phyloP scores from a whole-genome alignment of 345 rosid species.

The Leavenworthia alabamica region DNA sequence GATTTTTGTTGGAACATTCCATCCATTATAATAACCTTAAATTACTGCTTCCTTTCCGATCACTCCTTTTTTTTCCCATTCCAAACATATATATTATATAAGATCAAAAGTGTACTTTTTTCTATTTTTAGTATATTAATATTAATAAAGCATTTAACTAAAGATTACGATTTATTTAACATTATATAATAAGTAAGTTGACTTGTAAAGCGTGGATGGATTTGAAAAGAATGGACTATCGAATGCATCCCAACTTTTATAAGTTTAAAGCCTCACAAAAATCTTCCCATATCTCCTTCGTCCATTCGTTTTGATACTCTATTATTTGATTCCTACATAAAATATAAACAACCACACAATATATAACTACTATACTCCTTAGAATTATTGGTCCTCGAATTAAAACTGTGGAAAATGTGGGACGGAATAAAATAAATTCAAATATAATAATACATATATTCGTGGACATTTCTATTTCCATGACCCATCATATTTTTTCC shows the following conservation, averaged over 20 bases:
- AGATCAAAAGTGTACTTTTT: conserved; percentile 17
- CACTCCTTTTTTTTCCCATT: conserved; percentile 20
- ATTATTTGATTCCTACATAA: background rate
- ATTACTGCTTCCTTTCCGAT: conserved; percentile 5
- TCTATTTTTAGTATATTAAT: background rate
- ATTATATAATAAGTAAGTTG: background rate
- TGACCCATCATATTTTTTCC: conserved; percentile 15
- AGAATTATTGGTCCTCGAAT: background rate
- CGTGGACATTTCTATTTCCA: background rate
- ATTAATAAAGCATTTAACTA: background rate
- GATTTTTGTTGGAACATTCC: no score
- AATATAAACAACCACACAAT: conserved; percentile 14
- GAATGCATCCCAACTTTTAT: conserved; percentile 4
- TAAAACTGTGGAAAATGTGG: conserved; percentile 26
- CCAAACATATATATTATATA: background rate
- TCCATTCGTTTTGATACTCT: background rate
- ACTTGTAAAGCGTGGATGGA: background rate
- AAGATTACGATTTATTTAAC: background rate
- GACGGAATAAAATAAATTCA: background rate
- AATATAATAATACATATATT: background rate
- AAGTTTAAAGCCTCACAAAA: conserved; percentile 4
- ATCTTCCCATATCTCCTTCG: conserved; percentile 6
- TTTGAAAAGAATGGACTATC: background rate
- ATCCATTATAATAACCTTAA: background rate
- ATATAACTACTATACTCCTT: background rate